Conservation (phyloP, 192 early-diverging fungal species). For the Mortierella claussenii region DNA sequence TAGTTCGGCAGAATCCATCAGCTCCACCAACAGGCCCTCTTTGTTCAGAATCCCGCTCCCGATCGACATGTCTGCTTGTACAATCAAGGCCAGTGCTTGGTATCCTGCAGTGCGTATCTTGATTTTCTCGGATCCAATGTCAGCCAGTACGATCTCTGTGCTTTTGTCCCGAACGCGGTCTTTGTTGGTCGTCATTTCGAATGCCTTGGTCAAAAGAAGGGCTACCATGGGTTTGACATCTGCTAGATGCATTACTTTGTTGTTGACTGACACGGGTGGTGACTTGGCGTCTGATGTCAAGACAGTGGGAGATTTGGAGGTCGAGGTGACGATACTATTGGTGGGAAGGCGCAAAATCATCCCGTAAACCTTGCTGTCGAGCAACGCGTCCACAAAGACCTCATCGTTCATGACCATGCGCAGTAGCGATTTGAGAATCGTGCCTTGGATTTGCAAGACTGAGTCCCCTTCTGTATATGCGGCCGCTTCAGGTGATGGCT, state of each 20-base stretch:
- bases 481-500: neutral
- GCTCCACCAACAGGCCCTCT: constrained; percentile 73
- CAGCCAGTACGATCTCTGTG: constrained; percentile 28
- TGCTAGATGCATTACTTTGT: constrained; percentile 4
- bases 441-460: constrained; percentile 12
- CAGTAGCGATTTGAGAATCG: constrained; percentile 28
- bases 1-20: constrained; percentile 85
- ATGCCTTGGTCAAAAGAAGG: constrained; percentile 42
- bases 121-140: constrained; percentile 45
- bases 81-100: constrained; percentile 69
- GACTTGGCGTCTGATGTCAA: neutral
- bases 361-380: constrained; percentile 16
- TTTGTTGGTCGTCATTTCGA: constrained; percentile 38
- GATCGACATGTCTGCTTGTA: constrained; percentile 73
- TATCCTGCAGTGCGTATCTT: constrained; percentile 48
- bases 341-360: constrained; percentile 18
- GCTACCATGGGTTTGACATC: constrained; percentile 40
- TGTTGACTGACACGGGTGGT: neutral
- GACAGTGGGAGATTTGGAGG: neutral
- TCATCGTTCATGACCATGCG: constrained; percentile 45
- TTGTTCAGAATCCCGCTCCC: constrained; percentile 67
- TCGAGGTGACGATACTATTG: neutral
- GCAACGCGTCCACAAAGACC: constrained; percentile 23
- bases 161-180: constrained; percentile 21
- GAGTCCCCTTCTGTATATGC: neutral